phyloP scores from a whole-genome alignment of 2,329 filamentous ascomycete species.

The Hymenoscyphus albidus region DNA sequence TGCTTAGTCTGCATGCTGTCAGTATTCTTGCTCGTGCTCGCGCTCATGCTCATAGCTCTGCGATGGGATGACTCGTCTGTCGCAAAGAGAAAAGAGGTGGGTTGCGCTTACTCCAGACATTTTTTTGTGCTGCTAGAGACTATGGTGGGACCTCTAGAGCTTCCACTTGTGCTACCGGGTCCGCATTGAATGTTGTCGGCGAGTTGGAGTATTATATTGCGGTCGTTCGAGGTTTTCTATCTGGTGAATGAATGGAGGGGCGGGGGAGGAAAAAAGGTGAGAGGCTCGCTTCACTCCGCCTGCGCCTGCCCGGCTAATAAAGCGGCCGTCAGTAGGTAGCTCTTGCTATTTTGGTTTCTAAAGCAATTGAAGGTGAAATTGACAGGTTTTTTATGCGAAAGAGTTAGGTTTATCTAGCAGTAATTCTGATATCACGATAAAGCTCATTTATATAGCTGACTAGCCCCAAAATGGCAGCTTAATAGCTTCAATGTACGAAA shows the following conservation, averaged over 20 bases:
- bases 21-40: conserved; percentile 10
- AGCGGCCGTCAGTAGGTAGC: too few species aligned
- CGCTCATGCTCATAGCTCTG: neutral
- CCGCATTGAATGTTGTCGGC: conserved; percentile 29
- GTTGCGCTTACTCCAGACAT: conserved; percentile 52
- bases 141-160: conserved; percentile 76
- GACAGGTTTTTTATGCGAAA: too few species aligned
- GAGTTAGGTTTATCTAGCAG: too few species aligned
- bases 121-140: conserved; percentile 65
- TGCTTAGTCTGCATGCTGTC: conserved; percentile 56
- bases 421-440: too few species aligned
- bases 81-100: conserved; percentile 18
- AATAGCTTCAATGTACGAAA: too few species aligned
- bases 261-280: neutral
- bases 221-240: neutral
- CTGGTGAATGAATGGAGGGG: conserved; percentile 1
- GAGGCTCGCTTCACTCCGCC: neutral
- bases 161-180: conserved; percentile 64
- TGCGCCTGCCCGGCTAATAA: neutral
- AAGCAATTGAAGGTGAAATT: too few species aligned
- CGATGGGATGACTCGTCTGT: conserved; percentile 15
- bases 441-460: too few species aligned
- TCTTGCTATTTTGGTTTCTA: too few species aligned
- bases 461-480: too few species aligned
- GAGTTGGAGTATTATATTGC: conserved; percentile 4